Conservation (phyloP, 805 yeast genomes). For the Kregervanrija pseudodelftensis region DNA sequence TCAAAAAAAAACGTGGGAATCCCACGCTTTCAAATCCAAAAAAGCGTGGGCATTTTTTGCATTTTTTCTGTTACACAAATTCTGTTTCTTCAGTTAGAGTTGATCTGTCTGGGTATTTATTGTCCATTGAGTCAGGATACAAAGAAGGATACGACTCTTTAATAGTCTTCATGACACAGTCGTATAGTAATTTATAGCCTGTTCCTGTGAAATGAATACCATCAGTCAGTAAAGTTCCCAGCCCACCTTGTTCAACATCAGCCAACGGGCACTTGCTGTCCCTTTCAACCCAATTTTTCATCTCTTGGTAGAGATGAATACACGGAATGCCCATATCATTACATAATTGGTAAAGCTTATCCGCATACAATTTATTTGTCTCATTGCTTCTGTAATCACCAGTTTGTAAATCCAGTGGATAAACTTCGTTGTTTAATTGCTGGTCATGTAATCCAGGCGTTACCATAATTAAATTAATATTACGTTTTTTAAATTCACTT, state of each 20-base stretch:
- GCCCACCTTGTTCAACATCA: constrained; percentile 1
- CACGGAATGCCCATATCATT: constrained; percentile 41
- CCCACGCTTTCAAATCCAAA: too few species aligned
- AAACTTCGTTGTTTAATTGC: constrained; percentile 29
- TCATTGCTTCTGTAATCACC: constrained; percentile 42
- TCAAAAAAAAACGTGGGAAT: too few species aligned
- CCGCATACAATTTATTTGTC: constrained; percentile 41
- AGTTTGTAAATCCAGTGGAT: constrained; percentile 28
- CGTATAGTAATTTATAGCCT: constrained; percentile 32
- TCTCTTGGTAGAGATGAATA: constrained; percentile 27
- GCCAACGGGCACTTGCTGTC: constrained; percentile 37
- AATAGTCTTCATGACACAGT: constrained; percentile 25
- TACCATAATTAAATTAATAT: constrained; percentile 48
- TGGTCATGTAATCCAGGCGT: constrained; percentile 56
- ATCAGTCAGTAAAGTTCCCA: constrained; percentile 23
- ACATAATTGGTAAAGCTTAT: constrained; percentile 43
- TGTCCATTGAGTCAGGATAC: too few species aligned
- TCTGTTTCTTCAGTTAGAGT: too few species aligned
- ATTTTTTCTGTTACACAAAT: too few species aligned
- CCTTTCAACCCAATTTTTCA: constrained; percentile 4
- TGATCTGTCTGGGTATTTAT: too few species aligned
- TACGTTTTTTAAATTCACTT: constrained; percentile 30
- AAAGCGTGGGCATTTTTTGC: too few species aligned
- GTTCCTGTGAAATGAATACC: constrained; percentile 37
- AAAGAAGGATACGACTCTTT: constrained; percentile 25